These are phyloP conservation scores for Monsonia emarginata DNA, from an alignment of 441 rosid genomes.

Conservation along the genomic window DNA sequence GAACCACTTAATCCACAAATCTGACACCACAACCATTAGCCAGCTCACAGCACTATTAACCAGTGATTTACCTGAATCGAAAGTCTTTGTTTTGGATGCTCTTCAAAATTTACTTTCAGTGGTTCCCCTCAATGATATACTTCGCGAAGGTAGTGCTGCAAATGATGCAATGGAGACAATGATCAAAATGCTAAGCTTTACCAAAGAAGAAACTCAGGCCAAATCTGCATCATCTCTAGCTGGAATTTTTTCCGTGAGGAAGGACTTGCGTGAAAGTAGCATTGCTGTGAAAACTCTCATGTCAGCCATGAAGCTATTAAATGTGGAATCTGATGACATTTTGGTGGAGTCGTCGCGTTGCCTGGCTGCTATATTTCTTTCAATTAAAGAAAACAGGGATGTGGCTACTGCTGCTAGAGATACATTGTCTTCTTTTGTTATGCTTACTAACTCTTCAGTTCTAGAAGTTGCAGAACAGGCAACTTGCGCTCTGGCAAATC, in stretches of 20 bases:
- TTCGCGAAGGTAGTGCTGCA: conserved; percentile 95
- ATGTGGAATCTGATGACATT: conserved; percentile 69
- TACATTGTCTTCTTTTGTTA: conserved; percentile 59
- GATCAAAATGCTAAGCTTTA: conserved; percentile 73
- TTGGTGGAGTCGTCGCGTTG: conserved; percentile 68
- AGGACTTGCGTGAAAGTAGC: conserved; percentile 85
- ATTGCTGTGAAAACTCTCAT: conserved; percentile 70
- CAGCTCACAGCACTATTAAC: conserved; percentile 92
- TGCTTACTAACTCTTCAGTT: conserved; percentile 59
- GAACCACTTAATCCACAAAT: conserved; percentile 90
- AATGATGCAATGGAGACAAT: conserved; percentile 97
- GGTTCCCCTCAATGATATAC: conserved; percentile 61
- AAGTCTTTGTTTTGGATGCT: conserved; percentile 86
- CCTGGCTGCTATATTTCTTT: conserved; percentile 83
- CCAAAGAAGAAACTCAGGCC: conserved; percentile 91
- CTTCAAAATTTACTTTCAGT: conserved; percentile 88
- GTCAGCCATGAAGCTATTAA: conserved; percentile 66
- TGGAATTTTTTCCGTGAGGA: conserved; percentile 68
- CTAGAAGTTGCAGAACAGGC: conserved; percentile 96
- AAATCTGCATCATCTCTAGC: conserved; percentile 91
- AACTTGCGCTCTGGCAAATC: conserved; percentile 89
- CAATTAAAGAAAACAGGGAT: conserved; percentile 85
- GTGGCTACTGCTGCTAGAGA: conserved; percentile 82
- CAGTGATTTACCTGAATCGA: conserved; percentile 95
- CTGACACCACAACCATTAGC: conserved; percentile 96